Percentiles rank a stretch among this genome's conserved stretches.
Conservation (phyloP, 1,284 basidiomycete genomes). For the Marasmius oreades region DNA sequence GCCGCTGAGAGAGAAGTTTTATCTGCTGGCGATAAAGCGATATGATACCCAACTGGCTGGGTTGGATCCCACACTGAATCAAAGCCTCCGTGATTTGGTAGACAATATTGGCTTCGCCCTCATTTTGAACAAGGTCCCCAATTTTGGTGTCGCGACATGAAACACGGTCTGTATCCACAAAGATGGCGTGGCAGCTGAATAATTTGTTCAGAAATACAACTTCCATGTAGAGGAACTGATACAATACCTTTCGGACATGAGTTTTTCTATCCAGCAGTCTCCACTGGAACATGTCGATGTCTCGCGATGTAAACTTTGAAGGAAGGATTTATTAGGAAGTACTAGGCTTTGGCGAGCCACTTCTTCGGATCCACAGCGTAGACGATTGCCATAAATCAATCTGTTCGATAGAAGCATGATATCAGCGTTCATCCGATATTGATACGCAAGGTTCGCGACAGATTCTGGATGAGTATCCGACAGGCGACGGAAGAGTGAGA, state of each 20-base stretch:
- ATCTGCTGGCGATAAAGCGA: slow-evolving; percentile 94
- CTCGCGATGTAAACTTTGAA: slow-evolving; percentile 36
- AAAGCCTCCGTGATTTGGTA: slow-evolving; percentile 67
- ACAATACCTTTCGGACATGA: slow-evolving; percentile 64
- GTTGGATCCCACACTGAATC: slow-evolving; percentile 57
- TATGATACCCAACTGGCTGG: slow-evolving; percentile 82
- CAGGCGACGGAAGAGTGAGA: slow-evolving; percentile 86
- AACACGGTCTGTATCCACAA: slow-evolving; percentile 87
- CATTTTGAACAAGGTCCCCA: slow-evolving; percentile 89
- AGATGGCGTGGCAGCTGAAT: slow-evolving; percentile 77
- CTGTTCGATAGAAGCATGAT: slow-evolving; percentile 94
- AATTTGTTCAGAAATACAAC: background rate
- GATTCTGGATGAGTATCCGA: slow-evolving; percentile 83
- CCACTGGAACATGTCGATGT: slow-evolving; percentile 26
- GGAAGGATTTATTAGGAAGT: slow-evolving; percentile 45
- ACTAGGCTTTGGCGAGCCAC: slow-evolving; percentile 62
- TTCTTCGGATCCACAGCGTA: slow-evolving; percentile 74
- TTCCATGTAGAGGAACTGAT: background rate
- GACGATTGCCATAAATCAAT: slow-evolving; percentile 79
- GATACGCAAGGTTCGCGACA: slow-evolving; percentile 79
- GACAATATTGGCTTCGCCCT: slow-evolving; percentile 68
- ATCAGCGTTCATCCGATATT: slow-evolving; percentile 97
- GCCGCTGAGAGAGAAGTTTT: slow-evolving; percentile 70
- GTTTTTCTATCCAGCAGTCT: slow-evolving; percentile 68
- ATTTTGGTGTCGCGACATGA: slow-evolving; percentile 79